phyloP scores from a whole-genome alignment of 345 rosid species.

The Populus euphratica region DNA sequence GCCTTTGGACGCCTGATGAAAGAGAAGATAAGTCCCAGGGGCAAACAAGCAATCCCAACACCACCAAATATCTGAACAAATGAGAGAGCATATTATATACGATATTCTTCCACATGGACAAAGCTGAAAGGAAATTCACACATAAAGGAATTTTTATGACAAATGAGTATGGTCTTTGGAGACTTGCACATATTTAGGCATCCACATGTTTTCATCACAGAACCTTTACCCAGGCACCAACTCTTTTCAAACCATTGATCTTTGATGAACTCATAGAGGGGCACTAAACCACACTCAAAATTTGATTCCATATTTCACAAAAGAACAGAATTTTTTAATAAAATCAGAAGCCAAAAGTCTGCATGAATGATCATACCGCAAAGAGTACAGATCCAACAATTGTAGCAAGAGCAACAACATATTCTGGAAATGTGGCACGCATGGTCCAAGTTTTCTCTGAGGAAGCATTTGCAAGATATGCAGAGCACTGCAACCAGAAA shows the following conservation, averaged over 20 bases:
- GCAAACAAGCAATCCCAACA: slow-evolving; percentile 93
- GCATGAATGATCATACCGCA: slow-evolving; percentile 47
- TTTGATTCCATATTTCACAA: background rate
- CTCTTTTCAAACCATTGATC: slow-evolving; percentile 2
- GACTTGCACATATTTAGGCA: background rate
- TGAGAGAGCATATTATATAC: slow-evolving; percentile 8
- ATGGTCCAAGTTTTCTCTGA: slow-evolving; percentile 96
- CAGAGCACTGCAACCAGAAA: slow-evolving; percentile 61
- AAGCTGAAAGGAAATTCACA: background rate
- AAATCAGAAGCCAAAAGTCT: background rate
- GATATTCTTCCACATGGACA: slow-evolving; percentile 1
- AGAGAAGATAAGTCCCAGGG: slow-evolving; percentile 88
- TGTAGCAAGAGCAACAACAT: slow-evolving; percentile 96
- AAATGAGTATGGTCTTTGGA: background rate
- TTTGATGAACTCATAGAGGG: background rate
- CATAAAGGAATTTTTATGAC: background rate
- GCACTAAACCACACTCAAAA: background rate
- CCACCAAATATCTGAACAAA: slow-evolving; percentile 87
- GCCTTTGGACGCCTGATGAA: slow-evolving; percentile 97
- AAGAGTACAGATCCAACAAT: slow-evolving; percentile 96
- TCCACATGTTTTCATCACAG: background rate
- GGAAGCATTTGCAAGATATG: slow-evolving; percentile 57
- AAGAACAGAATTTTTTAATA: background rate
- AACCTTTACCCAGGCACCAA: background rate
- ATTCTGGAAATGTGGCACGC: slow-evolving; percentile 93